Base-by-base conservation (phyloP, 371 early-diverging fungal species). In the Dipsacomyces acuminosporus region DNA sequence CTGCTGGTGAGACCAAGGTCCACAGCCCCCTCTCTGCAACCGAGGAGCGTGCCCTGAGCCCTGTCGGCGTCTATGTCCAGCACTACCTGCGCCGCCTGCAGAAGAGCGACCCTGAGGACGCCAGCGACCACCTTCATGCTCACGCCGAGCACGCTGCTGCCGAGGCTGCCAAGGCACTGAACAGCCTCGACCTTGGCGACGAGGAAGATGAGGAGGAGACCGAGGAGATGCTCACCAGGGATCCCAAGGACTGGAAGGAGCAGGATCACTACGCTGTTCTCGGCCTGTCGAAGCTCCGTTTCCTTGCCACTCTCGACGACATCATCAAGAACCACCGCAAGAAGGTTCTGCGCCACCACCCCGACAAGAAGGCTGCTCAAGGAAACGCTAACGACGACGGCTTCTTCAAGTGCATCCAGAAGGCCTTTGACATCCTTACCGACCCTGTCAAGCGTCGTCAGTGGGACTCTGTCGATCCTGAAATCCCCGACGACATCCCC, bases 331-430 rank as follows among this genome's bases (percentile, higher is more conserved):
- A 80, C 56, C 88, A 92, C 67, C 89, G 91, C 67, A 80, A 82
- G 64, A 89, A 87, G 82, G 93, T 91, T 47, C 79, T 92, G 46
- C 78, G 81, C 34, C 88, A 90, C 76, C 92, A 91, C 61, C 92
- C 91, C 35, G 92, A 91, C 65, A 91, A 91, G 84, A 64, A 82
- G 76, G 91, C 91, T 74, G 88, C 89, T 26, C 72, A 76, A 38
- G 82, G 82, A 21, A 79, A 86, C 51, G 82, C 82, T 64, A 84
- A 84, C 70, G 91, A 93, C 59, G 98, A 98, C 79, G 80, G 86
- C 23, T 93, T 94, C 82, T 98, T 96, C 89, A 98, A 98, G 83
- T 98, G 98, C 77, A 87, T 96, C 61, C 93, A 94, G 69, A 95
- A 94, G 81, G 98, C 99, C 18, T 89, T 86, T 71, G 95, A 98